Evolutionary conservation across 192 early-diverging fungal genomes (phyloP).

Genomic region (Rhizoclosmatium globosum): DNA sequence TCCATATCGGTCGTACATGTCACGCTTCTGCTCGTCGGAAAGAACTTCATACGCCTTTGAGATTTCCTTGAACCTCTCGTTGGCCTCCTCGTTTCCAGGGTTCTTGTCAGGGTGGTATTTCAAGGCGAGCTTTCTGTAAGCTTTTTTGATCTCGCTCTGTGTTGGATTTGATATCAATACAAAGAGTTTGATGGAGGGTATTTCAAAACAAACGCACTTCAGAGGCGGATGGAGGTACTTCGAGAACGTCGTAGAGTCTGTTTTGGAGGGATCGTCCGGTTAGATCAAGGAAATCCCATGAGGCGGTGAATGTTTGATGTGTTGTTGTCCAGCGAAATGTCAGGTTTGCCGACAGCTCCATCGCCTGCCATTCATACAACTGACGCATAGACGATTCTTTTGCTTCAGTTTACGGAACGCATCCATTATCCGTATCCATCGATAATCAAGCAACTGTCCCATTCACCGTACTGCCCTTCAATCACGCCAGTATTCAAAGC

Average conservation of each 20-base stretch:
- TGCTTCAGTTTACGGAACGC: too few species aligned
- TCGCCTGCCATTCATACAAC: not conserved
- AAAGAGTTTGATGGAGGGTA: not conserved
- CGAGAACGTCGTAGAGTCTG: slow-evolving; percentile 94
- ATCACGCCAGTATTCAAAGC: too few species aligned
- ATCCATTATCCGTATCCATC: not conserved
- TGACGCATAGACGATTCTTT: not conserved
- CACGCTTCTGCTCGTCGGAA: slow-evolving; percentile 88
- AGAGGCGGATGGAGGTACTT: slow-evolving; percentile 74
- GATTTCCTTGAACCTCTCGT: slow-evolving; percentile 97
- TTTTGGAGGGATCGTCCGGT: too few species aligned
- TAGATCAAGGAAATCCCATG: too few species aligned
- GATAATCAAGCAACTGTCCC: too few species aligned
- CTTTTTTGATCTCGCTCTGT: slow-evolving; percentile 90
- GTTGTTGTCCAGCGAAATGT: not conserved
- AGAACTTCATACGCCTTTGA: slow-evolving; percentile 98
- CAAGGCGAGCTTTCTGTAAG: slow-evolving; percentile 96
- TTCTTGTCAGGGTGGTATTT: slow-evolving; percentile 93
- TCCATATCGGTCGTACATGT: slow-evolving; percentile 93
- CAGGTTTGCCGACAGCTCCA: not conserved
- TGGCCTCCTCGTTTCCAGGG: slow-evolving; percentile 78
- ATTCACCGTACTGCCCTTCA: too few species aligned
- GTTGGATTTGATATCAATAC: not conserved
- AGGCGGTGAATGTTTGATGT: too few species aligned
- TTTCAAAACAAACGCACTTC: slow-evolving; percentile 55